phyloP scores from a whole-genome alignment of 768 basidiomycete genomes.

The Pisolithus orientalis region DNA sequence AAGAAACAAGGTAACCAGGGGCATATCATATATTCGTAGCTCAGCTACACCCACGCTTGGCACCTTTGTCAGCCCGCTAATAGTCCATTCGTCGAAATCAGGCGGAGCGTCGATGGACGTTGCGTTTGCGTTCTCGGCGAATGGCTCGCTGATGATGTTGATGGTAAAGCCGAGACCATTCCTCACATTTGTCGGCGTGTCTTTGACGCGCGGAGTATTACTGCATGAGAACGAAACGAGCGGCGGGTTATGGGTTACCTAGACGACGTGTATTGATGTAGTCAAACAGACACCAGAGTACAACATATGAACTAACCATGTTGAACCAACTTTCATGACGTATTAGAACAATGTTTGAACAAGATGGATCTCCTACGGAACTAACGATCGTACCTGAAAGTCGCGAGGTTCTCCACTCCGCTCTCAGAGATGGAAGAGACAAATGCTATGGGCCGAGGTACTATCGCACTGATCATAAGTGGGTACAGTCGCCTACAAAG shows the following conservation, averaged over 20 bases:
- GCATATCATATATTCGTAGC: neutral
- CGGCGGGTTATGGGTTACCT: slow-evolving; percentile 19
- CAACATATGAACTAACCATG: neutral
- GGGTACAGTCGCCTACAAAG: slow-evolving; percentile 23
- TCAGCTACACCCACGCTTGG: slow-evolving; percentile 21
- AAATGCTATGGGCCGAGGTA: slow-evolving; percentile 41
- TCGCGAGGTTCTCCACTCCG: slow-evolving; percentile 34
- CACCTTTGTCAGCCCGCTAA: slow-evolving; percentile 37
- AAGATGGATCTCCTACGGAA: neutral
- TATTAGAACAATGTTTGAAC: slow-evolving; percentile 21
- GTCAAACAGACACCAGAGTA: too few relatives aligned
- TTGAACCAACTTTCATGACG: neutral
- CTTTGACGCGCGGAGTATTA: slow-evolving; percentile 26
- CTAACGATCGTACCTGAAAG: slow-evolving; percentile 30
- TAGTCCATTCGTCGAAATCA: slow-evolving; percentile 32
- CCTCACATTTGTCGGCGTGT: slow-evolving; percentile 42
- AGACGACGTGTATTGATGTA: neutral
- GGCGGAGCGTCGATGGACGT: slow-evolving; percentile 33
- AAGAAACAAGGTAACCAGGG: neutral
- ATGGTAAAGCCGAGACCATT: neutral
- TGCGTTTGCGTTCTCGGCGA: slow-evolving; percentile 32
- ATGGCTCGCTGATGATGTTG: slow-evolving; percentile 19
- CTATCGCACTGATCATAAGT: slow-evolving; percentile 33
- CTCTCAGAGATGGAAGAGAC: slow-evolving; percentile 31
- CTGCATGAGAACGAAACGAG: slow-evolving; percentile 33